These are phyloP conservation scores for Trametes polyzona DNA, from an alignment of 1,284 basidiomycete species.

Conservation along the genomic window DNA sequence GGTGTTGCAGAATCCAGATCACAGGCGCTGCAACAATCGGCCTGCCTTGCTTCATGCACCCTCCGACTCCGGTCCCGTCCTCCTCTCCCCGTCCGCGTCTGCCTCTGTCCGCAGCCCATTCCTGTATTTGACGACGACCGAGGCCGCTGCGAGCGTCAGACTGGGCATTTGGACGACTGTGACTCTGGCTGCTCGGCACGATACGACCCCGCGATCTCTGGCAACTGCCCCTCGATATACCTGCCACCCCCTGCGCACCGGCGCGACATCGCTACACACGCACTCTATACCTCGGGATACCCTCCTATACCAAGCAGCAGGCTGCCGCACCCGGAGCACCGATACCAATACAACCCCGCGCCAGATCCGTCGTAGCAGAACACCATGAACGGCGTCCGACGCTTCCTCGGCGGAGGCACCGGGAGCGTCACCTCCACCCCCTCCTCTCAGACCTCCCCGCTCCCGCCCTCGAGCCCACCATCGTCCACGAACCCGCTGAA, in stretches of 20 bases:
- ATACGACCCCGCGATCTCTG: constrained; percentile 20
- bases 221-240: neutral
- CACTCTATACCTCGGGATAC: constrained; percentile 13
- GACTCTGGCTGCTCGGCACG: constrained; percentile 16
- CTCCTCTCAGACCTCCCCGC: constrained; percentile 27
- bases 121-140: neutral
- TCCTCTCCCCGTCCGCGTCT: neutral
- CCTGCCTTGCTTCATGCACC: constrained; percentile 15
- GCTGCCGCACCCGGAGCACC: constrained; percentile 11
- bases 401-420: constrained; percentile 57
- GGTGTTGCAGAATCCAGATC: constrained; percentile 19
- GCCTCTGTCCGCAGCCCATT: constrained; percentile 1
- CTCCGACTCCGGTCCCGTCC: constrained; percentile 4
- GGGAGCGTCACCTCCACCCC: constrained; percentile 27
- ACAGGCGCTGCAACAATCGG: constrained; percentile 7
- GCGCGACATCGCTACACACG: constrained; percentile 3
- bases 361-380: constrained; percentile 2
- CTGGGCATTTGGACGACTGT: constrained; percentile 11
- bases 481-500: constrained; percentile 30
- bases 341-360: no score
- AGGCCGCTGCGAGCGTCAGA: neutral
- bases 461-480: constrained; percentile 27
- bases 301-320: constrained; percentile 24
- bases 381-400: constrained; percentile 74
- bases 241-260: neutral